These are phyloP conservation scores for Cercospora berteroae DNA, from an alignment of 2,329 filamentous ascomycete genomes.

Conservation along the genomic window DNA sequence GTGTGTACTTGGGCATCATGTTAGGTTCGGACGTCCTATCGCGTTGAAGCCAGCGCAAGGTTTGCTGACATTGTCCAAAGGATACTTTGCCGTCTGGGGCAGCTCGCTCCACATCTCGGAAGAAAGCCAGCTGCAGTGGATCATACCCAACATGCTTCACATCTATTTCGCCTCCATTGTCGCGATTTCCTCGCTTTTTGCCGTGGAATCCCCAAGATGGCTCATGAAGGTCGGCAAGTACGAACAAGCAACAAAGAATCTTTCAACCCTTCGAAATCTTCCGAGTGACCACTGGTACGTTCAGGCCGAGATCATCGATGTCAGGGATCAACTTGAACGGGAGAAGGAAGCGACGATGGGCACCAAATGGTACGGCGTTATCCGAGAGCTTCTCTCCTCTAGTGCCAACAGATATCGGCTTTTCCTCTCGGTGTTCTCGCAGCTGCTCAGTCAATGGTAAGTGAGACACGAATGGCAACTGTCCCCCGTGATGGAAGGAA, in stretches of 20 bases:
- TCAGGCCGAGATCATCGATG: conserved; percentile 57
- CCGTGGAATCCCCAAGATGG: conserved; percentile 37
- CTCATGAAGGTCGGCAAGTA: conserved; percentile 36
- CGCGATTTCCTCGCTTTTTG: conserved; percentile 59
- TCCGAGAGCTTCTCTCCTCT: conserved; percentile 67
- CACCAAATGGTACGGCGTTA: conserved; percentile 60
- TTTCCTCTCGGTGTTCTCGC: conserved; percentile 65
- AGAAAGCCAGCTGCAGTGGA: conserved; percentile 46
- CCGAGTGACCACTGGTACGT: conserved; percentile 35
- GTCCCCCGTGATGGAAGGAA: neutral
- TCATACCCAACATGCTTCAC: conserved; percentile 71
- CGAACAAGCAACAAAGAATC: conserved; percentile 33
- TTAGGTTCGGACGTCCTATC: conserved; percentile 39
- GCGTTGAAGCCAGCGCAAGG: neutral
- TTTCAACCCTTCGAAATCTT: conserved; percentile 34
- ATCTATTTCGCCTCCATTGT: conserved; percentile 75
- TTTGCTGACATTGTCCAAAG: conserved; percentile 33
- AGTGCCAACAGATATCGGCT: conserved; percentile 71
- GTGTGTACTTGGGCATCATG: conserved; percentile 73
- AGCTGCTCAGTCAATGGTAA: conserved; percentile 69
- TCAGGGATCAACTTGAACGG: conserved; percentile 64
- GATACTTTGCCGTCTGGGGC: conserved; percentile 67
- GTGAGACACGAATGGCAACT: conserved; percentile 29
- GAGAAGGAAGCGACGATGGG: conserved; percentile 71
- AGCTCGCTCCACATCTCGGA: conserved; percentile 53